Evolutionary conservation across 176 grass and related monocot genomes (phyloP), one percentile per base, ranked within the genome.

Genomic region (Aechmea fasciata): DNA sequence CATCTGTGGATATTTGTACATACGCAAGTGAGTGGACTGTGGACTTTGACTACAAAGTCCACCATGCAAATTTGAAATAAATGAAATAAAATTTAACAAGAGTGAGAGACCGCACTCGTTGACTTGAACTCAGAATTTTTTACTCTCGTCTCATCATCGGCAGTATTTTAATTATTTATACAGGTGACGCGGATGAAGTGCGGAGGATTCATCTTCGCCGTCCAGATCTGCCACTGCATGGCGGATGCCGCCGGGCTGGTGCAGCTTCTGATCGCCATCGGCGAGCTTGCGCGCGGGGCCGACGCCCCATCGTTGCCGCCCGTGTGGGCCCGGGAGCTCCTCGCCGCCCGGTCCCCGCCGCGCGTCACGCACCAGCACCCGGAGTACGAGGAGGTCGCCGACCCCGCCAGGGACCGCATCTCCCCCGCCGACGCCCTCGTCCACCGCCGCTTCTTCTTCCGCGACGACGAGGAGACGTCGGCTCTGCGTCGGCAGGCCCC

Each of bases 141-240:
- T 26, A 26, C 25, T 26, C 25, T 26, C 1, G 2, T 26, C 25
- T 26, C 25, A 26, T 23, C n/a, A n/a, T n/a, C n/a, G n/a, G n/a
- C n/a, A n/a, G 1, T 23, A 23, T 23, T 23, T 23, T 23, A 23
- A 23, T 23, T 23, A 23, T 23, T 23, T 1, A 2, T 26, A 26
- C 25, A 79, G 69, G 57, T 71, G 22, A 78, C 75, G 17, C 48
- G 52, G 54, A 47, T 78, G 28, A 78, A 57, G 66, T 78, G 75
- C 1, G 52, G 33, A 49, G 75, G 66, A n/a, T 78, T 78, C 14
- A 26, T 78, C 15, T 59, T 71, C 18, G 66, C 66, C 11, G 13
- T 69, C 48, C 75, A 69, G 51, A 69, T 78, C 1, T 70, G 75
- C 75, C 52, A 78, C 64, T 49, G 13, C 68, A 69, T 63, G 18